Conservation (phyloP, 352 stramenopile genomes). For the Phytopythium vexans region DNA sequence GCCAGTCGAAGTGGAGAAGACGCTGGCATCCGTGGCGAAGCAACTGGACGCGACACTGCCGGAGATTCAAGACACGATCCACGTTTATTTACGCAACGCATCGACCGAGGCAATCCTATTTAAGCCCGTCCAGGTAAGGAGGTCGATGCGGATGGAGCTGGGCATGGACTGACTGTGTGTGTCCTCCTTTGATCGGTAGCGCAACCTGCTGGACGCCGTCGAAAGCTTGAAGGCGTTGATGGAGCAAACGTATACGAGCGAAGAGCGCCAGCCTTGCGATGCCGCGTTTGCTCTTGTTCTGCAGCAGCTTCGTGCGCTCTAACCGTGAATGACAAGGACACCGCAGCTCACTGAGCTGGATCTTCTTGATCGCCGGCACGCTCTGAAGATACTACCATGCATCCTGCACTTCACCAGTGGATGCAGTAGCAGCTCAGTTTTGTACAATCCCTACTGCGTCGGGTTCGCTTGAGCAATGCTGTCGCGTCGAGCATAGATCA, state of each 20-base stretch:
- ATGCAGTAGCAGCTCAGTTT: too few species aligned
- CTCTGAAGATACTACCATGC: too few species aligned
- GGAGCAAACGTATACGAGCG: conserved; percentile 49
- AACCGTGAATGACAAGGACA: neutral
- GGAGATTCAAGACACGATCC: conserved; percentile 52
- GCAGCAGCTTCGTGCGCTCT: conserved; percentile 48
- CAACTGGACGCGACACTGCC: conserved; percentile 41
- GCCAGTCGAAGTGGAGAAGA: conserved; percentile 38
- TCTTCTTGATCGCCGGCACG: too few species aligned
- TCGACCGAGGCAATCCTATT: conserved; percentile 83
- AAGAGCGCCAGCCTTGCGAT: conserved; percentile 44
- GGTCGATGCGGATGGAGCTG: neutral
- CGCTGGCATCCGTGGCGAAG: conserved; percentile 34
- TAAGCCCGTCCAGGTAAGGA: conserved; percentile 71
- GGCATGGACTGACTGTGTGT: neutral
- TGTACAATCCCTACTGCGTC: too few species aligned
- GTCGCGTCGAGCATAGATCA: too few species aligned
- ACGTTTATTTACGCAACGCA: conserved; percentile 72
- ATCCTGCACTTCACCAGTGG: too few species aligned
- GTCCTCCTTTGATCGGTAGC: conserved; percentile 23
- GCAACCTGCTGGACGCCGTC: conserved; percentile 61
- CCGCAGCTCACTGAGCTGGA: too few species aligned
- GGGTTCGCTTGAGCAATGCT: too few species aligned
- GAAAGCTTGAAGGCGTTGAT: conserved; percentile 59
- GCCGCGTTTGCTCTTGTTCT: conserved; percentile 34